These are phyloP conservation scores for Xylariaceae sp. DNA, from an alignment of 2,329 filamentous ascomycete species.

Conservation along the genomic window DNA sequence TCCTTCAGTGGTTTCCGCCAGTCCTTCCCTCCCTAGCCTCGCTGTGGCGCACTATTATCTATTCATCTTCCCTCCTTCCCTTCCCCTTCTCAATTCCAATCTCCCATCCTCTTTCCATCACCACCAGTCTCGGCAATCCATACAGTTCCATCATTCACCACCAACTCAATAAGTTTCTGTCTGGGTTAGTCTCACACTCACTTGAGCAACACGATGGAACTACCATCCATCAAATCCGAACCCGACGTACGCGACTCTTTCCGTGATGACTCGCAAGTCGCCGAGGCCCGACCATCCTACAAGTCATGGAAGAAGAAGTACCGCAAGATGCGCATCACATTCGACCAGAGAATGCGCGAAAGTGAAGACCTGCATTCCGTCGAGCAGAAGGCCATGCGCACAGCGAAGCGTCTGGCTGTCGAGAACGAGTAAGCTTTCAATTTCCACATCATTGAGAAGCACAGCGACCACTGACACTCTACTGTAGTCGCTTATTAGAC, in stretches of 20 bases:
- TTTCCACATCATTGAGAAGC: constrained; percentile 17
- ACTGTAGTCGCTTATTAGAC: constrained; percentile 74
- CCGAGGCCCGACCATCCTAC: constrained; percentile 50
- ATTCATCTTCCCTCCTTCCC: not conserved
- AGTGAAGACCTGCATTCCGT: constrained; percentile 78
- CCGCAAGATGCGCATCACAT: constrained; percentile 78
- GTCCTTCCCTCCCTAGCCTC: no score
- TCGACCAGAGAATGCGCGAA: constrained; percentile 73
- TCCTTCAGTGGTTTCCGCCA: no score
- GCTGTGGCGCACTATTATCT: no score
- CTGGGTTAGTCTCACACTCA: not conserved
- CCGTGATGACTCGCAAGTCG: constrained; percentile 32
- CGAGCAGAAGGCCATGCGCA: constrained; percentile 75
- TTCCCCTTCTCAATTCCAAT: constrained; percentile 1
- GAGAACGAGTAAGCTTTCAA: constrained; percentile 78
- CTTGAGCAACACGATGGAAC: constrained; percentile 23
- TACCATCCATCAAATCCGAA: constrained; percentile 26
- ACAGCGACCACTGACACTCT: constrained; percentile 8
- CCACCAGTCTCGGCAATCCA: not conserved
- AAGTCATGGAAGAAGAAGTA: constrained; percentile 90
- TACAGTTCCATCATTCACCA: no score
- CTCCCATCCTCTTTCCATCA: not conserved
- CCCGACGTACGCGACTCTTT: constrained; percentile 31
- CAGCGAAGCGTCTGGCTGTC: constrained; percentile 78
- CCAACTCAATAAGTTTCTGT: no score